A percentile compares a stretch with the other conserved stretches of the same genome.
phyloP scores from a whole-genome alignment of 1,284 basidiomycete species.

The Irpex sp. region DNA sequence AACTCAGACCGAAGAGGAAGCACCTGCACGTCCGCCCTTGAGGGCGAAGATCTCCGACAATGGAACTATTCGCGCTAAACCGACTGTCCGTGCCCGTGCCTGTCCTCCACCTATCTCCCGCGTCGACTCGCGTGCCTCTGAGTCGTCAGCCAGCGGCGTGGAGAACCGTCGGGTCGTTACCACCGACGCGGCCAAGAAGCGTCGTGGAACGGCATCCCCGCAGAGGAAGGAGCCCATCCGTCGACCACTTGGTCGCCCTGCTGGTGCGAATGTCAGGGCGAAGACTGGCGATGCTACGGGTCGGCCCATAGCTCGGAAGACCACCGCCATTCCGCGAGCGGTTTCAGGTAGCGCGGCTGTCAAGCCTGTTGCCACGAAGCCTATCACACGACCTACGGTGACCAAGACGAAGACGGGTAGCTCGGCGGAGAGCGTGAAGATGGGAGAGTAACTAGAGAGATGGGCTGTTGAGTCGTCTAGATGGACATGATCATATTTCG shows the following conservation, averaged over 20 bases:
- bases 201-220: not conserved
- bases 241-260: not conserved
- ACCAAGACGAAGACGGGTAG: not conserved
- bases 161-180: not conserved
- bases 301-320: not conserved
- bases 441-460: not conserved
- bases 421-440: not conserved
- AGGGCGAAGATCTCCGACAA: conserved; percentile 8
- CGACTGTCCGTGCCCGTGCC: conserved; percentile 5
- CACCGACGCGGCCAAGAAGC: not conserved
- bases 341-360: not conserved
- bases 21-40: conserved; percentile 2
- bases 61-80: conserved; percentile 8
- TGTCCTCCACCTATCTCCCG: not conserved
- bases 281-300: not conserved
- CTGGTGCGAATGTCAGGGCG: not conserved
- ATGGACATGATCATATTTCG: no score
- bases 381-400: not conserved
- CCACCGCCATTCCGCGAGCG: not conserved
- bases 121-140: not conserved
- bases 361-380: not conserved
- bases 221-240: not conserved
- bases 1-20: not conserved
- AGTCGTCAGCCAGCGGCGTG: not conserved
- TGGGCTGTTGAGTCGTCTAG: not conserved